These are phyloP conservation scores for Jackrogersella minutella DNA, from an alignment of 495 filamentous ascomycete genomes.

Conservation along the genomic window DNA sequence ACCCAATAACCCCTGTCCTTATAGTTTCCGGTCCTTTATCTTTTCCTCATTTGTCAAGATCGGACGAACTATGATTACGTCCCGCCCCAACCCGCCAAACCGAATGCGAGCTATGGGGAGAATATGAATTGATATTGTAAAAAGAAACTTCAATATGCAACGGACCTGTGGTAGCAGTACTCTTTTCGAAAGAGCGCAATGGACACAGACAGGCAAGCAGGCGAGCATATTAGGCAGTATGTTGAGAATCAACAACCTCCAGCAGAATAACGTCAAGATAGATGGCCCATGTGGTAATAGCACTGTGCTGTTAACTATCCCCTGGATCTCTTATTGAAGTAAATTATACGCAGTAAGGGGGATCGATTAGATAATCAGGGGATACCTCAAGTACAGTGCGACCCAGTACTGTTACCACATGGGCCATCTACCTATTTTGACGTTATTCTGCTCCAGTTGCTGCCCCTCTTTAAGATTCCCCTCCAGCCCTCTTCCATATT, in stretches of 20 bases:
- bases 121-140: background rate
- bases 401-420: no score
- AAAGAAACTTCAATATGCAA: background rate
- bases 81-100: background rate
- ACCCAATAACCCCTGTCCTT: background rate
- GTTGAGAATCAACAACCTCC: background rate
- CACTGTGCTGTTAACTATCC: no score
- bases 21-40: conserved; percentile 4
- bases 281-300: no score
- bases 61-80: background rate
- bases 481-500: background rate
- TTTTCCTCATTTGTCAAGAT: background rate
- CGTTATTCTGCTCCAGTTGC: no score
- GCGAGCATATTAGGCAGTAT: background rate
- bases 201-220: no score
- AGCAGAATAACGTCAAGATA: background rate
- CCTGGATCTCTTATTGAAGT: no score
- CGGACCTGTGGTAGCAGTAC: background rate
- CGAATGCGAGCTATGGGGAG: conserved; percentile 1
- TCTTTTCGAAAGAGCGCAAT: background rate
- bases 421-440: no score
- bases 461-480: conserved; percentile 1
- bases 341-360: no score
- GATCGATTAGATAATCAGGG: no score
- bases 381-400: no score